Base-by-base conservation (phyloP, 805 yeast species). In the Metschnikowia dekortorum region DNA sequence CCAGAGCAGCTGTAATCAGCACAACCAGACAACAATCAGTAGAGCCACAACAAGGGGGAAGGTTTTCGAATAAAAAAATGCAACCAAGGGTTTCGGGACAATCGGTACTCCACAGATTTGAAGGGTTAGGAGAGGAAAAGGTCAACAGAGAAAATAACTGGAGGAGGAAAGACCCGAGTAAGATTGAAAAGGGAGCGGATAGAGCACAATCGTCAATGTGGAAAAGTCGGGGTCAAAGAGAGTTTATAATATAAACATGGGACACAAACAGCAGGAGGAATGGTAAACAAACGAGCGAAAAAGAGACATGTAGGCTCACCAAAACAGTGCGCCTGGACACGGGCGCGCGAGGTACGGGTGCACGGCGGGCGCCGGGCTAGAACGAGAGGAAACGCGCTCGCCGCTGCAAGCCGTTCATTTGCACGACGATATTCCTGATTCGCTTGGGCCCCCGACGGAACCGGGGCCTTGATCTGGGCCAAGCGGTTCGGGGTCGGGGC, bases 211-310 rank as follows among this genome's bases (percentile, higher is more conserved):
- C 18, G 44, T 41, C n/a, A n/a, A 28, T 9, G 8, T 40, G 36
- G 5, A 41, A n/a, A 9, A 18, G 26, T 22, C 22, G 11, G 42
- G 14, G 31, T 22, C 16, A 18, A 41, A 18, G 4, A 13, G 28
- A 18, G 45, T 41, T 32, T 41, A 41, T 32, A 29, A 32, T 41
- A 42, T 42, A 42, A 42, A 42, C 46, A 44, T 44, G 46, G 44
- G 46, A 29, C 46, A 44, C 46, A 44, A 44, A 44, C 28, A 34
- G 46, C 46, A 44, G 34, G 44, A 44, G 39, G 46, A 44, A 44
- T 35, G 39, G 46, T 44, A 44, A 44, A 44, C 46, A 44, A 36
- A 36, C 46, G 46, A 44, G 46, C 46, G 39, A 44, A 44, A 44
- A 43, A 43, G 39, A 35, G 26, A 36, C 34, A 6, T 34, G 28